Conservation (phyloP, 768 basidiomycete genomes). For the Vararia minispora region DNA sequence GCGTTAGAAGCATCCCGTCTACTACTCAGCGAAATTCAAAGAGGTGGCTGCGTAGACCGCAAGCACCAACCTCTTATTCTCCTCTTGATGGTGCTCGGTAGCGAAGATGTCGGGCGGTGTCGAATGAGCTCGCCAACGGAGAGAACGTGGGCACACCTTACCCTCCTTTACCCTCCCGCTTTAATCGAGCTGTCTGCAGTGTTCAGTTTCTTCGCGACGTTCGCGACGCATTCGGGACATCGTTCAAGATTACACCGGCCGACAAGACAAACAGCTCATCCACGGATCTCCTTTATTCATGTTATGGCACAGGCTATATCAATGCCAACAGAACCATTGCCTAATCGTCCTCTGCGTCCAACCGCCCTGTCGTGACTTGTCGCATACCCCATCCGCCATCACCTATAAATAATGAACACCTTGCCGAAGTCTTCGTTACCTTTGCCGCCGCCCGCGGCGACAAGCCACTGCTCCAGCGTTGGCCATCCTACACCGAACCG, state of each 20-base stretch:
- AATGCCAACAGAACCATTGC: constrained; percentile 78
- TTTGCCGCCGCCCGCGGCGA: constrained; percentile 44
- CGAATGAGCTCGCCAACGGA: constrained; percentile 75
- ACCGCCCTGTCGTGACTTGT: background rate
- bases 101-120: constrained; percentile 91
- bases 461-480: constrained; percentile 62
- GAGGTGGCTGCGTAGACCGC: constrained; percentile 85
- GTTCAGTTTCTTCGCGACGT: constrained; percentile 86
- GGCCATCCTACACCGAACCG: constrained; percentile 80
- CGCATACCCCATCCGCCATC: constrained; percentile 13
- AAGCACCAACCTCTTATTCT: constrained; percentile 82
- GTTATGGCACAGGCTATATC: constrained; percentile 85
- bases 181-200: constrained; percentile 39
- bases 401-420: constrained; percentile 73
- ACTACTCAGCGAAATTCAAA: constrained; percentile 66
- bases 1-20: constrained; percentile 72
- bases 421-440: constrained; percentile 61
- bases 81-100: constrained; percentile 90
- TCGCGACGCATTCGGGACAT: constrained; percentile 73
- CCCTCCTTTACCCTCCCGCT: no score
- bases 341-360: constrained; percentile 20
- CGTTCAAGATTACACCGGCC: constrained; percentile 78
- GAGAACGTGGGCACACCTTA: constrained; percentile 39
- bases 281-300: constrained; percentile 68
- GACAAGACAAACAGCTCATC: constrained; percentile 40